Conservation (phyloP, 805 yeast species). For the Wickerhamiella allomyrinae region DNA sequence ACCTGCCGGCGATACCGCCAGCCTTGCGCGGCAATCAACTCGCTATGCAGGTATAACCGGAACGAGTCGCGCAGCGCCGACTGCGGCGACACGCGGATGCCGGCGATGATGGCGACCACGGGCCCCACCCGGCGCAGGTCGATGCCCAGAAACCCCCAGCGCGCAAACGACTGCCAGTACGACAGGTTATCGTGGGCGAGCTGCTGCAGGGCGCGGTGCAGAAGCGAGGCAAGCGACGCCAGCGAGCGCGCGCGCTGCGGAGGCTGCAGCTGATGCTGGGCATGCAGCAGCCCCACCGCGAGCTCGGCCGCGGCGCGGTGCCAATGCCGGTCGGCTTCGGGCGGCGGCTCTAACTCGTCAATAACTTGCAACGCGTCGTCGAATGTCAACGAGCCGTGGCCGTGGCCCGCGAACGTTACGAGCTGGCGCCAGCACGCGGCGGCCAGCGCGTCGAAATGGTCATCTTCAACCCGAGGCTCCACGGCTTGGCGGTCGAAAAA, state of each 20-base stretch:
- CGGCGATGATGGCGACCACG: constrained; percentile 32
- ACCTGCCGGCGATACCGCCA: constrained; percentile 40
- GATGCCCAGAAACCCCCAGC: constrained; percentile 56
- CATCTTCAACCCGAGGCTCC: constrained; percentile 41
- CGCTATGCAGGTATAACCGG: constrained; percentile 39
- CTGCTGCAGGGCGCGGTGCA: constrained; percentile 32
- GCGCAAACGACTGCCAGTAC: constrained; percentile 62
- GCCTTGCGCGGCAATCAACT: constrained; percentile 35
- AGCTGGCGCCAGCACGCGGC: constrained; percentile 43
- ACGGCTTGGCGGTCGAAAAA: constrained; percentile 36
- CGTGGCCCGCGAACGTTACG: constrained; percentile 35
- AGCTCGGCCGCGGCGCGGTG: constrained; percentile 67
- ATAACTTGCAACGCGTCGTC: constrained; percentile 41
- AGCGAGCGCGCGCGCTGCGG: background rate
- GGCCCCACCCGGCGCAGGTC: constrained; percentile 45
- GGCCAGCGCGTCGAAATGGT: constrained; percentile 50
- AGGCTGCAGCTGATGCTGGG: constrained; percentile 5
- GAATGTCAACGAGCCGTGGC: constrained; percentile 30
- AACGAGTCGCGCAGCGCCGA: constrained; percentile 55
- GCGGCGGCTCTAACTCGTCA: constrained; percentile 31
- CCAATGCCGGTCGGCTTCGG: constrained; percentile 53
- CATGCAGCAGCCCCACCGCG: constrained; percentile 7
- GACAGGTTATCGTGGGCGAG: constrained; percentile 58
- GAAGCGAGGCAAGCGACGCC: background rate
- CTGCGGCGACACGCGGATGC: constrained; percentile 36